Evolutionary conservation across 768 basidiomycete species (phyloP).

Genomic region (Lentinus tigrinus): DNA sequence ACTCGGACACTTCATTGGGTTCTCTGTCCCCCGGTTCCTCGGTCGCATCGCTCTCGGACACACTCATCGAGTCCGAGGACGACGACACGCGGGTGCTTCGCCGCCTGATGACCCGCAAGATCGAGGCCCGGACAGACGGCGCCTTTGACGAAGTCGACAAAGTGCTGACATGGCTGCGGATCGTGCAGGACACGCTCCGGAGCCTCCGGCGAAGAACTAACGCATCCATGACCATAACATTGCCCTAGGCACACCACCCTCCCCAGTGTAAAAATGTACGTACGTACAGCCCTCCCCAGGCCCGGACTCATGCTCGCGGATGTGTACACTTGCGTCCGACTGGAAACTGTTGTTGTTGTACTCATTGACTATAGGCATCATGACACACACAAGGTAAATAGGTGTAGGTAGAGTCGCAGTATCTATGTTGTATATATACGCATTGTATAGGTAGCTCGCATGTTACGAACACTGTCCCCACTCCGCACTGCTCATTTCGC

Average conservation of each 20-base stretch:
- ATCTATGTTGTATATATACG: slow-evolving; percentile 19
- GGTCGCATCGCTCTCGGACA: slow-evolving; percentile 46
- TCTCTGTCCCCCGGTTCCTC: slow-evolving; percentile 33
- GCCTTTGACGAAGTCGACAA: slow-evolving; percentile 66
- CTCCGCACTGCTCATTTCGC: not conserved
- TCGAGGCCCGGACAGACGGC: slow-evolving; percentile 53
- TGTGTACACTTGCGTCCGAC: not conserved
- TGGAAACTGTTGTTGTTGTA: not conserved
- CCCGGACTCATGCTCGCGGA: not conserved
- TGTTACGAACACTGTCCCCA: not conserved
- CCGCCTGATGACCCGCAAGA: slow-evolving; percentile 62
- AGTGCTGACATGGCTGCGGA: slow-evolving; percentile 55
- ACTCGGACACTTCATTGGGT: slow-evolving; percentile 9
- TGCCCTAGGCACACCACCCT: not conserved
- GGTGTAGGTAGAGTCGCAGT: not conserved
- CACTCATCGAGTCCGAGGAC: slow-evolving; percentile 58
- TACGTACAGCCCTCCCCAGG: not conserved
- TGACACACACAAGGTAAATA: not conserved
- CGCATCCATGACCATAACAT: not conserved
- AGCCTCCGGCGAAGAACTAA: slow-evolving; percentile 8
- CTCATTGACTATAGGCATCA: too few relatives aligned
- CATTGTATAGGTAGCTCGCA: slow-evolving; percentile 5
- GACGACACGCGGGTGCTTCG: slow-evolving; percentile 65
- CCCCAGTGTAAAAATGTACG: not conserved
- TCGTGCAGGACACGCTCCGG: slow-evolving; percentile 49